Conservation (phyloP, 148 eudicot species). For the Limonium bicolor region DNA sequence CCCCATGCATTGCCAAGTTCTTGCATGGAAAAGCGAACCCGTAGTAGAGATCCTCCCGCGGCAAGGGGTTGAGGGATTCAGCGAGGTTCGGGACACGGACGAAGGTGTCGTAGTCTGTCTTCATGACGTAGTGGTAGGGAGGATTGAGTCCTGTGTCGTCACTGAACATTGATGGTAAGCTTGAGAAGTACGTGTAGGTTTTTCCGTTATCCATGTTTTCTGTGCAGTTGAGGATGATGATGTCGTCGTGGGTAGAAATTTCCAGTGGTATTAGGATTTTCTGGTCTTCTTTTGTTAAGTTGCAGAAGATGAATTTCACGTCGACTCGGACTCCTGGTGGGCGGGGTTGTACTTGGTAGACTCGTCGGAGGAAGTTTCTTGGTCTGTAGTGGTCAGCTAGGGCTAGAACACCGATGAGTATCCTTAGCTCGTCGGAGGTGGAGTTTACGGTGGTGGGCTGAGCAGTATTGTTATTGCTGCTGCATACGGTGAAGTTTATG, state of each 20-base stretch:
- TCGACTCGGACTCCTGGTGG: no score
- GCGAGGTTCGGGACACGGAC: constrained; percentile 19
- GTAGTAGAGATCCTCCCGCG: constrained; percentile 36
- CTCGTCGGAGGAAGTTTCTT: constrained; percentile 37
- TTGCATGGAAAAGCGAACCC: constrained; percentile 41
- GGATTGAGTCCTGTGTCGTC: neutral
- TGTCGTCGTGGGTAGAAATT: constrained; percentile 28
- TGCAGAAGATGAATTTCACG: no score
- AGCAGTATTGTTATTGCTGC: no score
- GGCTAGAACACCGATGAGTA: no score
- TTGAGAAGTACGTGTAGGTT: constrained; percentile 37
- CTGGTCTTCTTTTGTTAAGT: constrained; percentile 32
- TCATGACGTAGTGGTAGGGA: constrained; percentile 41
- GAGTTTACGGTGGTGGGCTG: no score
- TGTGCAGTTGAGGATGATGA: no score
- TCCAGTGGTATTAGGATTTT: constrained; percentile 18
- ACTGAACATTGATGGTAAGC: constrained; percentile 24
- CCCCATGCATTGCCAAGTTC: constrained; percentile 35
- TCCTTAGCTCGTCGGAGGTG: no score
- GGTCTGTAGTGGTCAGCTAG: constrained; percentile 21
- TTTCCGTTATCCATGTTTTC: no score
- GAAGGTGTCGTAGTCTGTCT: constrained; percentile 43
- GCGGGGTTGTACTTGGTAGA: constrained; percentile 31
- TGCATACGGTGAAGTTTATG: no score
- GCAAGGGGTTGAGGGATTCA: constrained; percentile 16